These are phyloP conservation scores for Hanseniaspora jakobsenii DNA, from an alignment of 805 yeast genomes.

Conservation along the genomic window DNA sequence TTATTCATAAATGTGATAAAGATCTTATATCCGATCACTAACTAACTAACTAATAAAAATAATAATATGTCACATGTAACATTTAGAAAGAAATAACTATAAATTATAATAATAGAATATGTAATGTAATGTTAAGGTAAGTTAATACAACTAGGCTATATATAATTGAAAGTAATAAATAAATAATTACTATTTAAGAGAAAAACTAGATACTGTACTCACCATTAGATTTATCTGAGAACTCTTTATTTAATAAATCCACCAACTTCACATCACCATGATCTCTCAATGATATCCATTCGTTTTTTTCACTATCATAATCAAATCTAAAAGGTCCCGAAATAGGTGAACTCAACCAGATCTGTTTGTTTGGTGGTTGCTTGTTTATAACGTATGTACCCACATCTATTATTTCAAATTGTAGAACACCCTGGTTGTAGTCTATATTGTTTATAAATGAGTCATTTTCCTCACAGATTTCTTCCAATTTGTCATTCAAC, in stretches of 20 bases:
- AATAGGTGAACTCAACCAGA: conserved; percentile 88
- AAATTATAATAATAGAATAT: too few relatives aligned
- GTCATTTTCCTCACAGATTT: conserved; percentile 48
- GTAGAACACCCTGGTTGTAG: conserved; percentile 68
- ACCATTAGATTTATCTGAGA: conserved; percentile 27
- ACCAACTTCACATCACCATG: conserved; percentile 32
- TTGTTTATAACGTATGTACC: conserved; percentile 90
- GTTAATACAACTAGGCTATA: too few relatives aligned
- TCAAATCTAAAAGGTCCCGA: conserved; percentile 89
- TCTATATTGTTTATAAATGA: conserved; percentile 62
- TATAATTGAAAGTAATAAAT: not conserved
- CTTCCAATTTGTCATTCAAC: conserved; percentile 56
- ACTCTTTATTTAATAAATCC: conserved; percentile 41
- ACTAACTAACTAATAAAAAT: too few relatives aligned
- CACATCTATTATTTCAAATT: conserved; percentile 51
- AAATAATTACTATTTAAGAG: not conserved
- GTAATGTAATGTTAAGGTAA: too few relatives aligned
- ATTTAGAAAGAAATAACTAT: too few relatives aligned
- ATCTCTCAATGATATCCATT: conserved; percentile 76
- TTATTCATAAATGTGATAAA: too few relatives aligned
- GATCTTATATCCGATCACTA: too few relatives aligned
- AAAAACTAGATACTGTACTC: conserved; percentile 5
- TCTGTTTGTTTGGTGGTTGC: conserved; percentile 94
- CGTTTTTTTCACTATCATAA: conserved; percentile 41
- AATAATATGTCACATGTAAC: too few relatives aligned